A percentile compares a stretch with the other conserved stretches of the same genome.
Evolutionary conservation across 2,329 filamentous ascomycete genomes (phyloP).

Genomic region (Aspergillus pseudoterreus): DNA sequence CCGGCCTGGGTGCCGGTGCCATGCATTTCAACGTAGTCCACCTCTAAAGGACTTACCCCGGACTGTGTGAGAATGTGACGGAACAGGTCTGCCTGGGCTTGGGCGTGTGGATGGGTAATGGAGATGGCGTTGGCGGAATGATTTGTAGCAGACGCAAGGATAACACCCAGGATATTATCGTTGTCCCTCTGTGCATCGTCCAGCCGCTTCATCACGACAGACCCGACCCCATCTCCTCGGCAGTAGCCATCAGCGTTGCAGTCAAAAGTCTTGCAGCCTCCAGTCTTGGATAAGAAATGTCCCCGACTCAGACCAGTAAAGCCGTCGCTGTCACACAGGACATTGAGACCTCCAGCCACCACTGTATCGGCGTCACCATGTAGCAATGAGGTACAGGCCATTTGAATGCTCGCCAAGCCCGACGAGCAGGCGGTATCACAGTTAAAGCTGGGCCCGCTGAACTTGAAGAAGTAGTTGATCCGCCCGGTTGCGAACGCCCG

Average conservation of each 20-base stretch:
- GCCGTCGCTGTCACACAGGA: conserved; percentile 76
- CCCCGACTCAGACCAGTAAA: conserved; percentile 72
- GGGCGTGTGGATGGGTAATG: conserved; percentile 78
- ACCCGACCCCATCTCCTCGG: conserved; percentile 71
- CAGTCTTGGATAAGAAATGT: conserved; percentile 58
- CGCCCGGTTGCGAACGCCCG: conserved; percentile 59
- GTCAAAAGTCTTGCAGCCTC: conserved; percentile 76
- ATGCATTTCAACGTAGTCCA: conserved; percentile 86
- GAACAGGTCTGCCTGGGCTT: conserved; percentile 69
- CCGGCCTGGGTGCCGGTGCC: conserved; percentile 84
- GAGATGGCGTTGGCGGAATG: conserved; percentile 78
- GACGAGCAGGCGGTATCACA: conserved; percentile 76
- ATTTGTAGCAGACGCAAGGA: conserved; percentile 72
- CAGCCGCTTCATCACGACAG: conserved; percentile 72
- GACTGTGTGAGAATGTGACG: conserved; percentile 67
- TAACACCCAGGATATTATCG: conserved; percentile 66
- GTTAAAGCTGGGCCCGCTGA: conserved; percentile 67
- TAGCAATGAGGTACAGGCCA: conserved; percentile 70
- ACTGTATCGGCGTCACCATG: conserved; percentile 76
- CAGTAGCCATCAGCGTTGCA: conserved; percentile 79
- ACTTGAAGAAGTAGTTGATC: conserved; percentile 74
- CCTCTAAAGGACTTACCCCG: conserved; percentile 69
- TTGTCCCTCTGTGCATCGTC: conserved; percentile 73
- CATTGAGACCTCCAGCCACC: conserved; percentile 70
- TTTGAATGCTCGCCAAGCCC: conserved; percentile 66